These are phyloP conservation scores for Mortierella sp. DNA, from an alignment of 371 early-diverging fungal species.

Conservation along the genomic window DNA sequence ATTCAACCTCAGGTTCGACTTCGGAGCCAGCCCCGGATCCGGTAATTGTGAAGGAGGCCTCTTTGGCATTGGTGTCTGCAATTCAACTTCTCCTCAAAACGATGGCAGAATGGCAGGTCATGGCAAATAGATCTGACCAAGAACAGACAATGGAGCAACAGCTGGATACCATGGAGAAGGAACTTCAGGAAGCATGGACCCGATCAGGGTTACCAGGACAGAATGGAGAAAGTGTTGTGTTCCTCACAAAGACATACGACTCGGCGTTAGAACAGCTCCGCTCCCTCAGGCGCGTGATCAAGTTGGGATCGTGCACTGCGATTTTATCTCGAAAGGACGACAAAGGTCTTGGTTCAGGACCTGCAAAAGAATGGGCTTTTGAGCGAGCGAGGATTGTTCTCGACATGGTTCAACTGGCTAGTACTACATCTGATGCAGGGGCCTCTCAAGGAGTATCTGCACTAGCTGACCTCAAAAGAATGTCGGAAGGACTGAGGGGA, in stretches of 20 bases:
- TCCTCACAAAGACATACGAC: background rate
- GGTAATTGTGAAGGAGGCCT: background rate
- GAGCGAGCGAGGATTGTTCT: constrained; percentile 35
- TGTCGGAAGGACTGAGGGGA: constrained; percentile 25
- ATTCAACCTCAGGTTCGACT: no score
- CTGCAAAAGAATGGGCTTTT: constrained; percentile 41
- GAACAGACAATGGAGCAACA: constrained; percentile 23
- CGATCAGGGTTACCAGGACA: background rate
- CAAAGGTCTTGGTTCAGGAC: constrained; percentile 38
- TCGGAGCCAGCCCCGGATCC: background rate
- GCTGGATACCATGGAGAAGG: constrained; percentile 32
- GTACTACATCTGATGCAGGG: background rate
- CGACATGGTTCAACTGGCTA: constrained; percentile 6
- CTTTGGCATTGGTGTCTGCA: background rate
- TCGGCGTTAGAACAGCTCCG: constrained; percentile 30
- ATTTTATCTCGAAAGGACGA: constrained; percentile 32
- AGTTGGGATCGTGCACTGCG: constrained; percentile 21
- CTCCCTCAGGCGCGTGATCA: constrained; percentile 24
- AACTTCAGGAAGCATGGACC: constrained; percentile 17
- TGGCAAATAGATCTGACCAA: constrained; percentile 11
- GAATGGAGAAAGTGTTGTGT: background rate
- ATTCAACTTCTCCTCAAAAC: constrained; percentile 16
- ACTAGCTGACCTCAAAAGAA: constrained; percentile 25
- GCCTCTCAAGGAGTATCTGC: constrained; percentile 13
- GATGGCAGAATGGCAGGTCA: constrained; percentile 27